Evolutionary conservation across 768 basidiomycete species (phyloP).

Genomic region (Suillus luteus): DNA sequence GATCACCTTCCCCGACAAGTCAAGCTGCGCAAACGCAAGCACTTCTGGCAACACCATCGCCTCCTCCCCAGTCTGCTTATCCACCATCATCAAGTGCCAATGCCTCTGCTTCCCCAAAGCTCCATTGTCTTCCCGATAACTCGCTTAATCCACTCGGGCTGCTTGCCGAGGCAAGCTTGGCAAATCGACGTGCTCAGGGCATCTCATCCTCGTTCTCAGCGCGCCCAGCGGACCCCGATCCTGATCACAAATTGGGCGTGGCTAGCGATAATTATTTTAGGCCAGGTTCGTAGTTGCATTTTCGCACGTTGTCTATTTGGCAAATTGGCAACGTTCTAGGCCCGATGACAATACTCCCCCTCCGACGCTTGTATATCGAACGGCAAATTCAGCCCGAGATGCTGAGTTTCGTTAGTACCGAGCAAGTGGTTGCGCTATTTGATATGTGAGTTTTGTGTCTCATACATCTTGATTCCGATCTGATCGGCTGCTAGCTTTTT

Average conservation of each 20-base stretch:
- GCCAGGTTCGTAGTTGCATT: slow-evolving; percentile 57
- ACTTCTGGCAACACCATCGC: slow-evolving; percentile 54
- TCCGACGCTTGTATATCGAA: slow-evolving; percentile 82
- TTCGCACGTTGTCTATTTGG: background rate
- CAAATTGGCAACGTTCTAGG: slow-evolving; percentile 43
- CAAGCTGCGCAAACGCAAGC: slow-evolving; percentile 55
- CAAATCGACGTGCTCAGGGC: slow-evolving; percentile 65
- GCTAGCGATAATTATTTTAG: slow-evolving; percentile 91
- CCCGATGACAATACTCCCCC: slow-evolving; percentile 85
- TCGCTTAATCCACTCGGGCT: slow-evolving; percentile 89
- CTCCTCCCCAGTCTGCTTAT: slow-evolving; percentile 45
- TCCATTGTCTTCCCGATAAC: slow-evolving; percentile 92
- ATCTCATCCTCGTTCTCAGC: slow-evolving; percentile 44
- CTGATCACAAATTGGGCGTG: slow-evolving; percentile 65
- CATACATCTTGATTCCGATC: slow-evolving; percentile 7
- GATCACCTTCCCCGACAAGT: slow-evolving; percentile 70
- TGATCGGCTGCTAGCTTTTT: slow-evolving; percentile 56
- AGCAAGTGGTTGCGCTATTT: slow-evolving; percentile 91
- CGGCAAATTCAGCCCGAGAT: slow-evolving; percentile 92
- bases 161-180: slow-evolving; percentile 86
- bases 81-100: slow-evolving; percentile 24
- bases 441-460: slow-evolving; percentile 65
- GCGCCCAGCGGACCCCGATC: slow-evolving; percentile 37
- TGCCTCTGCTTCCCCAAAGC: slow-evolving; percentile 68
- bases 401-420: slow-evolving; percentile 82